Percentiles rank a stretch among this genome's conserved stretches.
Conservation (phyloP, 78 protist species). For the Dictyostelium brefeldianum region DNA sequence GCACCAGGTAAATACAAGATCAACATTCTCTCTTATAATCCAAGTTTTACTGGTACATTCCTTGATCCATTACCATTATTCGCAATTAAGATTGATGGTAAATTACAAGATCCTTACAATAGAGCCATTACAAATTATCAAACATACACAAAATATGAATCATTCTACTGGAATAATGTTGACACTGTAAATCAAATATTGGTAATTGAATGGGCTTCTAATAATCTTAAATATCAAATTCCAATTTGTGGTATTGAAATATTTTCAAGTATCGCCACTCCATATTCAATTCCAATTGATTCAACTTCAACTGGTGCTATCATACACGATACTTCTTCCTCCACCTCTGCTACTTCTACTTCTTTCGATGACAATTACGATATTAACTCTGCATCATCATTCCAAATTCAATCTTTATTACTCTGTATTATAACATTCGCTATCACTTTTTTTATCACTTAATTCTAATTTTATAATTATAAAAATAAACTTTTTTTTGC, state of each 20-base stretch:
- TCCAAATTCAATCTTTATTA: background rate
- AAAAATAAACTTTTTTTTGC: too few species aligned
- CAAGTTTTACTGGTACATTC: background rate
- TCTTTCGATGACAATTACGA: background rate
- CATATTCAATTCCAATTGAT: background rate
- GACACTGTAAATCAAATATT: background rate
- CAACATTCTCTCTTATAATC: background rate
- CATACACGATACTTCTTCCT: background rate
- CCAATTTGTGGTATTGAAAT: slow-evolving; percentile 7
- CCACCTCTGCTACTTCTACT: background rate
- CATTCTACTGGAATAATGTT: background rate
- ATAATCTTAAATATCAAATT: background rate
- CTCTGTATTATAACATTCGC: background rate
- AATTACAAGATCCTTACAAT: background rate
- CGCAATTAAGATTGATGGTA: background rate
- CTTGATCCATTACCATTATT: background rate
- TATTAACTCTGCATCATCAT: background rate
- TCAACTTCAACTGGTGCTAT: background rate
- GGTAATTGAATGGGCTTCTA: background rate
- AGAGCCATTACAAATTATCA: background rate
- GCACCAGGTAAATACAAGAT: background rate
- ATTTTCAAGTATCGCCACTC: background rate
- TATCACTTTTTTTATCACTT: background rate
- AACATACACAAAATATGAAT: background rate
- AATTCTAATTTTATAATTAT: too few species aligned